These are phyloP conservation scores for Trametes sanguinea DNA, from an alignment of 768 basidiomycete genomes.

Conservation along the genomic window DNA sequence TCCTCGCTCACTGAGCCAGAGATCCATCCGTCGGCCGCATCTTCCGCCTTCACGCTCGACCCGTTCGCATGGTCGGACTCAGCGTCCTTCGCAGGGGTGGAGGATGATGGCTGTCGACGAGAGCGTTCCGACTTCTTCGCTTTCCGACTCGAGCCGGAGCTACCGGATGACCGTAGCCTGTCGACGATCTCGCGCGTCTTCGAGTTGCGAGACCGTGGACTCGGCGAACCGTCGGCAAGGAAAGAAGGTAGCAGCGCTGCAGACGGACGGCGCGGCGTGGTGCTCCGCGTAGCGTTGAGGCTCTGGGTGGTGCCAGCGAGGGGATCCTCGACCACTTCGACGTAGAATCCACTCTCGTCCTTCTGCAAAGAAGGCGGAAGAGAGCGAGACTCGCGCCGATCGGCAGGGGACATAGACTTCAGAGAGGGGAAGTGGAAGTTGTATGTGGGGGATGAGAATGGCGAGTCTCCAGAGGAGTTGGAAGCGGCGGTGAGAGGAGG, in stretches of 20 bases:
- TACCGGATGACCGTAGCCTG: conserved; percentile 43
- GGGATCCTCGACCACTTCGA: conserved; percentile 35
- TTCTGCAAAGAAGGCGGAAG: conserved; percentile 46
- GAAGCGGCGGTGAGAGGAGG: conserved; percentile 22
- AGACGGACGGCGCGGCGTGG: conserved; percentile 35
- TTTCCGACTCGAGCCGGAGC: conserved; percentile 15
- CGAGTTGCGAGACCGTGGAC: conserved; percentile 46
- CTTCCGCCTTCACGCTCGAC: background rate
- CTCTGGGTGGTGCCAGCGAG: conserved; percentile 7
- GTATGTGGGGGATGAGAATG: conserved; percentile 30
- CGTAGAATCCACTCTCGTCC: conserved; percentile 54
- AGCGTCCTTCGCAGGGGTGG: conserved; percentile 2
- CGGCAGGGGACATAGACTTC: conserved; percentile 34
- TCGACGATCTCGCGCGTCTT: conserved; percentile 64
- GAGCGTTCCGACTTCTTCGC: conserved; percentile 17
- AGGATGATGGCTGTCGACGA: conserved; percentile 4
- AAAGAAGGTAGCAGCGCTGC: conserved; percentile 49
- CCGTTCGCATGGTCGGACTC: conserved; percentile 4
- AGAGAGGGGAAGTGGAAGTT: conserved; percentile 55
- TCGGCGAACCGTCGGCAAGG: conserved; percentile 40
- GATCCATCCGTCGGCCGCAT: conserved; percentile 28
- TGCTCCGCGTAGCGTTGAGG: conserved; percentile 34
- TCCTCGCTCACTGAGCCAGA: conserved; percentile 20
- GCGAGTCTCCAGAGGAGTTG: conserved; percentile 19
- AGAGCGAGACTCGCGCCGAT: conserved; percentile 31